Evolutionary conservation across 306 rosid genomes (phyloP).

Genomic region (Castanea mollissima): DNA sequence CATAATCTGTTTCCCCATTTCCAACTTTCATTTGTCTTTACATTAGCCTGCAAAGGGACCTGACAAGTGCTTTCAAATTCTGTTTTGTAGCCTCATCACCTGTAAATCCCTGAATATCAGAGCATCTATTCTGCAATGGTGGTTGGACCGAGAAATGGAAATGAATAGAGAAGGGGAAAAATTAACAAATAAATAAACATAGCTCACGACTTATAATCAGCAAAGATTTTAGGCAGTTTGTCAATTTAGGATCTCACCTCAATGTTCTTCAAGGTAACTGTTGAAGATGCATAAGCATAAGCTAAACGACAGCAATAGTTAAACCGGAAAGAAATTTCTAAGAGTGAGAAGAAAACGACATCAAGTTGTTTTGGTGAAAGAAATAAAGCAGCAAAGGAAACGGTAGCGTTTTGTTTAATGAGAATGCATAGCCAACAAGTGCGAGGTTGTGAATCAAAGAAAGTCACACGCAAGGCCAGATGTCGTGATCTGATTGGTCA

Average conservation of each 20-base stretch:
- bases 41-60: constrained; percentile 70
- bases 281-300: too few relatives aligned
- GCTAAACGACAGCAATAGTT: too few relatives aligned
- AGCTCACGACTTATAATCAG: not conserved
- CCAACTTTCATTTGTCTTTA: constrained; percentile 30
- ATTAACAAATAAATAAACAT: not conserved
- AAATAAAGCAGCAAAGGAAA: too few relatives aligned
- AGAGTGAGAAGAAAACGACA: too few relatives aligned
- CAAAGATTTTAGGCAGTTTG: not conserved
- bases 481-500: too few relatives aligned
- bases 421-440: too few relatives aligned
- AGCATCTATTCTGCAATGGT: constrained; percentile 60
- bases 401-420: too few relatives aligned
- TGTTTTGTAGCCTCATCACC: constrained; percentile 70
- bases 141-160: not conserved
- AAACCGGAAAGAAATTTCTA: too few relatives aligned
- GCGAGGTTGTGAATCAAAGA: too few relatives aligned
- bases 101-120: constrained; percentile 60
- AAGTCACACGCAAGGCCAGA: too few relatives aligned
- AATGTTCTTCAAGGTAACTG: constrained; percentile 59
- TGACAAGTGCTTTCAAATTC: constrained; percentile 70
- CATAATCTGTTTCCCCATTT: not conserved
- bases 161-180: not conserved
- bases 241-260: constrained; percentile 44
- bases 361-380: too few relatives aligned